phyloP scores from a whole-genome alignment of 345 rosid genomes.

The Eucalyptus erythrocorys region DNA sequence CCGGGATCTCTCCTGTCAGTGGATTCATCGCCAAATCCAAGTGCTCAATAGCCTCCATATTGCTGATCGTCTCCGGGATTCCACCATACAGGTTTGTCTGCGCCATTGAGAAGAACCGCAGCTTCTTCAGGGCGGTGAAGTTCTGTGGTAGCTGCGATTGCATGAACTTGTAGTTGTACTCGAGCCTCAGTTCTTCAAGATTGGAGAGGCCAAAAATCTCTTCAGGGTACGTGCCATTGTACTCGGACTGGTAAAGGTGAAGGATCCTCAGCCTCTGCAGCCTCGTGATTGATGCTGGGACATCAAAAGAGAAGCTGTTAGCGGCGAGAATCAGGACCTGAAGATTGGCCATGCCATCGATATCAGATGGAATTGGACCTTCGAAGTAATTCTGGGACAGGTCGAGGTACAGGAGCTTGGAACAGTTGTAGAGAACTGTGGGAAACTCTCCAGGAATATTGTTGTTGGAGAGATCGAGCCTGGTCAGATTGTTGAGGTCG shows the following conservation, averaged over 20 bases:
- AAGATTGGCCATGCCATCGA: constrained; percentile 23
- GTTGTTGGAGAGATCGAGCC: not conserved
- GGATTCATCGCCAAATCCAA: constrained; percentile 14
- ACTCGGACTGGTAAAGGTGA: constrained; percentile 10
- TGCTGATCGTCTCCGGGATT: constrained; percentile 23
- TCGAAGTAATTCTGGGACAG: constrained; percentile 35
- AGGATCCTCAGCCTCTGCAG: constrained; percentile 18
- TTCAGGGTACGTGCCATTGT: constrained; percentile 25
- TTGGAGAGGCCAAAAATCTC: constrained; percentile 29
- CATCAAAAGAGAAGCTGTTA: constrained; percentile 27
- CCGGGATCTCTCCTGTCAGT: constrained; percentile 32
- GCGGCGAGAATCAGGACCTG: constrained; percentile 5
- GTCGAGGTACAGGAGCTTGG: constrained; percentile 30
- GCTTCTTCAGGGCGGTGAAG: constrained; percentile 25
- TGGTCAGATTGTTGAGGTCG: not conserved
- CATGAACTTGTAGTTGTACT: not conserved
- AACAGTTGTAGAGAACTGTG: not conserved
- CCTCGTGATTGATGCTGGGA: constrained; percentile 25
- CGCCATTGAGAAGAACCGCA: constrained; percentile 6
- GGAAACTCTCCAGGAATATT: constrained; percentile 17
- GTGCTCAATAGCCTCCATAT: constrained; percentile 25
- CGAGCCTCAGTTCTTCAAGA: constrained; percentile 16
- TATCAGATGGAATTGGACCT: constrained; percentile 27
- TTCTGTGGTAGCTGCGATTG: constrained; percentile 15
- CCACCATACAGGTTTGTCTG: constrained; percentile 34